Evolutionary conservation across 805 yeast genomes (phyloP).

Genomic region (Candida dendrica): DNA sequence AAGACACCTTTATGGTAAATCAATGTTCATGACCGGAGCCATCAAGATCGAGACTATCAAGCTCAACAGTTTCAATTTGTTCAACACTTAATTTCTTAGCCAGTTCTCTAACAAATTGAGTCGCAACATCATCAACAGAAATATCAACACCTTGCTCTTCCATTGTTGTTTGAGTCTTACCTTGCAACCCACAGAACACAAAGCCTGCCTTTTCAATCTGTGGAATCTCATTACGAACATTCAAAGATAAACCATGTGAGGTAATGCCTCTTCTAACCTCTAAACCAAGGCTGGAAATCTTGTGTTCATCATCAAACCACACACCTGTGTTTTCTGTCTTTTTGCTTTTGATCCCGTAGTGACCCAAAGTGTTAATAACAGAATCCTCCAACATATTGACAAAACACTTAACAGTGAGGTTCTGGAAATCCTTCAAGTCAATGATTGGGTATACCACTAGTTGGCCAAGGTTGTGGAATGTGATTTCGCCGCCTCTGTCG

Average conservation of each 20-base stretch:
- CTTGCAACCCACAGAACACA: conserved; percentile 81
- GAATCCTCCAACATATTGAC: conserved; percentile 57
- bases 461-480: conserved; percentile 97
- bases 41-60: conserved; percentile 23
- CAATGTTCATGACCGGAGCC: background rate
- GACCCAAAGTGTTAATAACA: conserved; percentile 38
- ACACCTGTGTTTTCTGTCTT: conserved; percentile 79
- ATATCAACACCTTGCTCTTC: conserved; percentile 20
- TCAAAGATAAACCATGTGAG: conserved; percentile 84
- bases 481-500: conserved; percentile 90
- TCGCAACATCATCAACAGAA: conserved; percentile 29
- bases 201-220: conserved; percentile 55
- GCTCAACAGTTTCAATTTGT: conserved; percentile 28
- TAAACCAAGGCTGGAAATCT: conserved; percentile 86
- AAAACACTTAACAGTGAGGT: conserved; percentile 55
- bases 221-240: conserved; percentile 64
- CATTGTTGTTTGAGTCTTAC: conserved; percentile 50
- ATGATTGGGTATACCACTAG: conserved; percentile 75
- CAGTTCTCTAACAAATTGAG: conserved; percentile 36
- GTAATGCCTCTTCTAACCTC: conserved; percentile 80
- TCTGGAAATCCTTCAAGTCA: conserved; percentile 55
- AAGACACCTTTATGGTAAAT: background rate
- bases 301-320: conserved; percentile 54
- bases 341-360: conserved; percentile 33
- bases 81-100: conserved; percentile 31